phyloP scores from a whole-genome alignment of 2,329 filamentous ascomycete species.

The Colletotrichum sp. region DNA sequence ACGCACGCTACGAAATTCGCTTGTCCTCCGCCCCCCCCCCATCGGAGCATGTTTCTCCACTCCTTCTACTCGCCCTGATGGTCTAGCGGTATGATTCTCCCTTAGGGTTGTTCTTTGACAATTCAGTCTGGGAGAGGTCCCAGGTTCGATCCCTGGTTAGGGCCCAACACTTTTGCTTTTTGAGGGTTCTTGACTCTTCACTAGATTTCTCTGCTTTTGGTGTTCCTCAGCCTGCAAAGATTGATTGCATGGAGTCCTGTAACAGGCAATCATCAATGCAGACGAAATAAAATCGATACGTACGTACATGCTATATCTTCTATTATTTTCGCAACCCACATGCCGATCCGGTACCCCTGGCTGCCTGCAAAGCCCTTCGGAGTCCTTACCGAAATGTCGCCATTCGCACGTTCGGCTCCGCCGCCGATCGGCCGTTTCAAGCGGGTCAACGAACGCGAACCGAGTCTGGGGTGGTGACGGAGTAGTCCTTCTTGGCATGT shows the following conservation, averaged over 20 bases:
- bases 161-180: background rate
- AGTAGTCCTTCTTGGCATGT: background rate
- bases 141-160: slow-evolving; percentile 19
- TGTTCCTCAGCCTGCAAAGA: background rate
- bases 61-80: background rate
- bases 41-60: background rate
- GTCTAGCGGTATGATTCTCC: slow-evolving; percentile 12
- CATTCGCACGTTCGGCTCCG: background rate
- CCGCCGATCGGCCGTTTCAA: background rate
- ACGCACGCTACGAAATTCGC: background rate
- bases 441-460: background rate
- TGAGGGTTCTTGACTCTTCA: background rate
- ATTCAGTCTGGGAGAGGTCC: slow-evolving; percentile 3
- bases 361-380: background rate
- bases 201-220: background rate
- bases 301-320: background rate
- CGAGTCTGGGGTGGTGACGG: background rate
- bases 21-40: background rate
- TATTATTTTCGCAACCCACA: background rate
- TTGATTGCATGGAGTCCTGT: background rate
- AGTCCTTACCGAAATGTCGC: background rate
- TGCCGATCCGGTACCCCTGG: background rate
- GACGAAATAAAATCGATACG: background rate
- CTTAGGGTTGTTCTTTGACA: background rate
- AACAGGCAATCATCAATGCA: background rate